Percentiles rank a stretch among this genome's conserved stretches.
Evolutionary conservation across 169 alveolate genomes (phyloP).

Genomic region (Cyclospora cayetanensis): DNA sequence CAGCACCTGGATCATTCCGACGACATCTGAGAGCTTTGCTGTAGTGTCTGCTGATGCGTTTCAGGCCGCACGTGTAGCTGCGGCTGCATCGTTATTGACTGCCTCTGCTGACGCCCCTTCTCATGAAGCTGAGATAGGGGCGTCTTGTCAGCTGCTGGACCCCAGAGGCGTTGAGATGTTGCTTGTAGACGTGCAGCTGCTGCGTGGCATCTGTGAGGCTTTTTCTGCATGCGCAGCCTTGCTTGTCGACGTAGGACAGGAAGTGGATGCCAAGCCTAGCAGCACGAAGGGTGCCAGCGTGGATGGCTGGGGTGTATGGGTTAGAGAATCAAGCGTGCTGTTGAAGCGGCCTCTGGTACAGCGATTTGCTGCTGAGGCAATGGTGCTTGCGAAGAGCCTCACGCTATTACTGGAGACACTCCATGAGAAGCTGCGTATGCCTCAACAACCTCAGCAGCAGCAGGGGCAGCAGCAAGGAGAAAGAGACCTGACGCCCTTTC

Average conservation of each 20-base stretch:
- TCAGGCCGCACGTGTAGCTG: conserved; percentile 8
- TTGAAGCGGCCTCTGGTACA: conserved; percentile 22
- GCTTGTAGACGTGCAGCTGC: conserved; percentile 19
- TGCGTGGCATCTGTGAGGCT: conserved; percentile 5
- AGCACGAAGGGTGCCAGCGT: background rate
- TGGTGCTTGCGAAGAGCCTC: background rate
- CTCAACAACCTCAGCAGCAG: conserved; percentile 3
- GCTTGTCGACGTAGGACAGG: background rate
- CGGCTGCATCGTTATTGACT: conserved; percentile 10
- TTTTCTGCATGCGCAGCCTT: background rate
- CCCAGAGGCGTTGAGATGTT: conserved; percentile 9
- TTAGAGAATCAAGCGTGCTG: background rate
- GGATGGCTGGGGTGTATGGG: background rate
- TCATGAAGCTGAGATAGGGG: background rate
- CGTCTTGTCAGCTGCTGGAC: background rate
- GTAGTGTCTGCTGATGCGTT: conserved; percentile 5
- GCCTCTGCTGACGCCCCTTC: background rate
- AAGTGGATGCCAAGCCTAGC: background rate
- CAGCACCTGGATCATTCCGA: conserved; percentile 25
- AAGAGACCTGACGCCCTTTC: background rate
- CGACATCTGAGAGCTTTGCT: conserved; percentile 34
- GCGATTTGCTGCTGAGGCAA: conserved; percentile 19
- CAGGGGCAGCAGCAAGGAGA: background rate
- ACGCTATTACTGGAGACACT: conserved; percentile 25
- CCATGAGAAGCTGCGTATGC: background rate